phyloP scores from a whole-genome alignment of 106 monocot species.

The Dioscorea alata region DNA sequence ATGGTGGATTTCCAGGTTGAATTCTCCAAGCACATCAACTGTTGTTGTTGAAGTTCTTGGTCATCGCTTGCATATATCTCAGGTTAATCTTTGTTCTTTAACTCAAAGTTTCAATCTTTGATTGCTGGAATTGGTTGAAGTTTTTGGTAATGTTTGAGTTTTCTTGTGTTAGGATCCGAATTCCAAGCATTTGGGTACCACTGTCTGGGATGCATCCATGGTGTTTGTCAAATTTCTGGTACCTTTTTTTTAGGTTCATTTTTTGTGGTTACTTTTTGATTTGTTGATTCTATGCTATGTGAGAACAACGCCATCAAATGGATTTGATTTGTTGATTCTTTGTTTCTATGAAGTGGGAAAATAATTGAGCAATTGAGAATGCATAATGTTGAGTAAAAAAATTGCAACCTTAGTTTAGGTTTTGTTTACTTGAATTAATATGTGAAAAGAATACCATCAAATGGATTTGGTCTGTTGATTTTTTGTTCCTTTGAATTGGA shows the following conservation, averaged over 20 bases:
- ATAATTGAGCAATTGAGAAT: too few relatives aligned
- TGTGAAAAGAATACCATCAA: too few relatives aligned
- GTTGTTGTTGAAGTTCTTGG: conserved; percentile 68
- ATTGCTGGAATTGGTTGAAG: neutral
- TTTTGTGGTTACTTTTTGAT: too few relatives aligned
- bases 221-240: conserved; percentile 94
- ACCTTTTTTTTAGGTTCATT: neutral
- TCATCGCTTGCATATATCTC: conserved; percentile 69
- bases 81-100: conserved; percentile 26
- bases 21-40: conserved; percentile 75
- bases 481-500: too few relatives aligned
- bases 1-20: conserved; percentile 43
- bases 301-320: too few relatives aligned
- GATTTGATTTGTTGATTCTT: too few relatives aligned
- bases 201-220: conserved; percentile 99
- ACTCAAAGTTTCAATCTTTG: neutral
- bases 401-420: too few relatives aligned
- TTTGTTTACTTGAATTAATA: too few relatives aligned
- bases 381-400: too few relatives aligned
- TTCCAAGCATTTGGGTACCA: conserved; percentile 95
- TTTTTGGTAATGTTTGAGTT: neutral
- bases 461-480: too few relatives aligned
- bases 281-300: too few relatives aligned
- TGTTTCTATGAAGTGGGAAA: too few relatives aligned
- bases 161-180: conserved; percentile 67